phyloP scores from a whole-genome alignment of 2,329 filamentous ascomycete species.

The Onygena corvina region DNA sequence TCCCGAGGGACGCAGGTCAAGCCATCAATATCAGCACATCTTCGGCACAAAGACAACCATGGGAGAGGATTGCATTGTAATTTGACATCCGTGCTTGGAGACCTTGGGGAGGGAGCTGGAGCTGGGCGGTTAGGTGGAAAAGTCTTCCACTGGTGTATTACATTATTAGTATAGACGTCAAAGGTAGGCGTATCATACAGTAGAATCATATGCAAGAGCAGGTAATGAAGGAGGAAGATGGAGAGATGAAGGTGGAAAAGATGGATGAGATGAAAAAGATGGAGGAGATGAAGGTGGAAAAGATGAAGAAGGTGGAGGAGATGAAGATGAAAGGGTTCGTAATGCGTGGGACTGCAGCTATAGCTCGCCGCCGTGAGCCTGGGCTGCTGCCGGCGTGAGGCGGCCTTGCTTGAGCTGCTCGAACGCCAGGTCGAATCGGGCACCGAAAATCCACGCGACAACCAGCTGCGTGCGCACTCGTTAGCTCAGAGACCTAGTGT shows the following conservation, averaged over 20 bases:
- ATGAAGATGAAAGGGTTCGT: background rate
- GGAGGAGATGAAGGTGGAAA: no score
- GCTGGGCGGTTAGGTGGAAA: background rate
- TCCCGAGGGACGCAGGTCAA: constrained; percentile 9
- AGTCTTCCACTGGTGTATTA: background rate
- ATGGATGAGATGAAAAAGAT: no score
- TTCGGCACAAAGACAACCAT: constrained; percentile 97
- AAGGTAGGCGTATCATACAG: constrained; percentile 6
- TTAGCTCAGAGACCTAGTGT: constrained; percentile 7
- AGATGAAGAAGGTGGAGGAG: no score
- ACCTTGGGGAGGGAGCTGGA: background rate
- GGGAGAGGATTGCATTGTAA: constrained; percentile 66
- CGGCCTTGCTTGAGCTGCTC: constrained; percentile 37
- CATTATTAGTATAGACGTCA: constrained; percentile 10
- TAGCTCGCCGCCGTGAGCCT: constrained; percentile 1
- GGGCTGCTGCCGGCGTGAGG: background rate
- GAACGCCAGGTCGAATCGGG: constrained; percentile 63
- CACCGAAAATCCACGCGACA: constrained; percentile 66
- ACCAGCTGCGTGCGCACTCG: constrained; percentile 47
- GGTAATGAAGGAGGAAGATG: no score
- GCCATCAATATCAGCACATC: constrained; percentile 74
- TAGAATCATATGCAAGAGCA: constrained; percentile 2
- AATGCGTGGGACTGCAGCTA: no score
- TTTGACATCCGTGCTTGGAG: constrained; percentile 95
- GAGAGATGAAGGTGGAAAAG: no score